A percentile compares a stretch with the other conserved stretches of the same genome.
Evolutionary conservation across 148 eudicot genomes (phyloP).

Genomic region (Spergularia marina): DNA sequence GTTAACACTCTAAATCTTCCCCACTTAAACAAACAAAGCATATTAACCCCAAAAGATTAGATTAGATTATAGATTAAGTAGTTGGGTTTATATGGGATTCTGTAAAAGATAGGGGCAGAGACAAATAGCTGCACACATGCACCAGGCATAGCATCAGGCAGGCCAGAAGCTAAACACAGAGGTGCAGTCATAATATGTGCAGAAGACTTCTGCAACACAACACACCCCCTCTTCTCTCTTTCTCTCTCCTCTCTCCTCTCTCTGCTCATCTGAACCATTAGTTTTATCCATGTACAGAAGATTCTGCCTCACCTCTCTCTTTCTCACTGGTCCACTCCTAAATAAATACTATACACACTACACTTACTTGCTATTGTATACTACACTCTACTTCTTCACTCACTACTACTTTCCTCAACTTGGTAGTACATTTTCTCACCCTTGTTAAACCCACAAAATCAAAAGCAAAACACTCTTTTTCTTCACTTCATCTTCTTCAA

Average conservation of each 20-base stretch:
- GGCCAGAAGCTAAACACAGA: slow-evolving; percentile 38
- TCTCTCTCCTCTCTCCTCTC: neutral
- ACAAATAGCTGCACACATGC: slow-evolving; percentile 63
- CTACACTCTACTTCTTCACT: neutral
- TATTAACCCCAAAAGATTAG: no score
- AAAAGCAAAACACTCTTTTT: slow-evolving; percentile 12
- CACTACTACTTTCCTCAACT: neutral
- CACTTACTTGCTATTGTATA: neutral
- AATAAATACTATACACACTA: neutral
- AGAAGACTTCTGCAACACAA: slow-evolving; percentile 4
- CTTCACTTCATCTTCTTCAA: no score
- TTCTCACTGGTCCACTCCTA: slow-evolving; percentile 41
- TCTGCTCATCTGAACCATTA: slow-evolving; percentile 62
- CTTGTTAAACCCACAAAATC: neutral
- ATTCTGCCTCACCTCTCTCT: slow-evolving; percentile 50
- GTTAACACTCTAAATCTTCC: no score
- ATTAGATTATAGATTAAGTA: no score
- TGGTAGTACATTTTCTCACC: neutral
- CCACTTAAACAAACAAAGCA: no score
- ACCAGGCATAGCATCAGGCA: slow-evolving; percentile 17
- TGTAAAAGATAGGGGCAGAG: slow-evolving; percentile 59
- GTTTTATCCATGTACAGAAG: slow-evolving; percentile 71
- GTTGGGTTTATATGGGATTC: slow-evolving; percentile 59
- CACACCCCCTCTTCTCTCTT: neutral
- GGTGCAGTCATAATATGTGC: slow-evolving; percentile 45